A percentile compares a stretch with the other conserved stretches of the same genome.
phyloP scores from a whole-genome alignment of 176 grass and related monocot species.

The Hsuehochloa calcarea region DNA sequence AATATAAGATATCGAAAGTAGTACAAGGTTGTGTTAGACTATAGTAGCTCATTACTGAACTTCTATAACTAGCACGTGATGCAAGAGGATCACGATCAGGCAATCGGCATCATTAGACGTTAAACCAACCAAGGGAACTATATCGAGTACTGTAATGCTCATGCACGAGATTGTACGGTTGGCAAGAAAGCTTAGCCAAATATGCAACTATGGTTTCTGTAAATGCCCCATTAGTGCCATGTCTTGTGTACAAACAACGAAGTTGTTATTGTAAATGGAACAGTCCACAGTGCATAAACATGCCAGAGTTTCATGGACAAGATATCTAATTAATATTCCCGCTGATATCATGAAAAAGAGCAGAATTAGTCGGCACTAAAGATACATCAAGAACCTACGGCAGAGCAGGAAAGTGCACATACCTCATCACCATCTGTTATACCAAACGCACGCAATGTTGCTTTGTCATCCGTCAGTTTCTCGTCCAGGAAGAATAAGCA shows the following conservation, averaged over 20 bases:
- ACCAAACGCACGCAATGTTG: constrained; percentile 55
- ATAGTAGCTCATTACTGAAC: background rate
- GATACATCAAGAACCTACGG: background rate
- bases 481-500: constrained; percentile 72
- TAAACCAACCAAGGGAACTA: background rate
- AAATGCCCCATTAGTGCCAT: background rate
- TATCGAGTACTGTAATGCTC: background rate
- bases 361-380: constrained; percentile 34
- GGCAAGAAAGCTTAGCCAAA: background rate
- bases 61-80: background rate
- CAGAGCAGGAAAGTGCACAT: constrained; percentile 9
- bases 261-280: background rate
- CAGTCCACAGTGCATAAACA: background rate
- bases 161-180: background rate
- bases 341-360: constrained; percentile 1
- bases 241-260: background rate
- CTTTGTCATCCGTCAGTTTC: constrained; percentile 75
- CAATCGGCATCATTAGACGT: background rate
- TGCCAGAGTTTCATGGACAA: background rate
- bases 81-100: background rate
- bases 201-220: background rate
- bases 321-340: background rate
- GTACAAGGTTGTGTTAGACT: background rate
- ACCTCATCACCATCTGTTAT: constrained; percentile 96
- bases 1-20: constrained; percentile 18